These are phyloP conservation scores for Ganoderma sinense DNA, from an alignment of 1,284 basidiomycete species.

Conservation along the genomic window DNA sequence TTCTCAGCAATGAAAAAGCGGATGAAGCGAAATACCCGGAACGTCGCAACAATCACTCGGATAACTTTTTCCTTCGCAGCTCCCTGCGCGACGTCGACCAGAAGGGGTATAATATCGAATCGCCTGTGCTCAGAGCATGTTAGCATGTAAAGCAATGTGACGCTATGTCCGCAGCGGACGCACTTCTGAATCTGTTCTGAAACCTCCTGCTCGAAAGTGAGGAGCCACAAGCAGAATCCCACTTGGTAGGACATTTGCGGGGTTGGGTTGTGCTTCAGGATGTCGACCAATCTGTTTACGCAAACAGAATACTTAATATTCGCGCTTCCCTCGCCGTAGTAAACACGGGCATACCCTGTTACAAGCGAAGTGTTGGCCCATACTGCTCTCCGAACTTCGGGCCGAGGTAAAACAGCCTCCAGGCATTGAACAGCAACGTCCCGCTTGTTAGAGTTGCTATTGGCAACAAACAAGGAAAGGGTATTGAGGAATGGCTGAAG, in stretches of 20 bases:
- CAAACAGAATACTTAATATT: neutral
- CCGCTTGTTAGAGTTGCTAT: conserved; percentile 71
- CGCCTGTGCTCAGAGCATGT: conserved; percentile 56
- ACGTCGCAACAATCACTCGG: conserved; percentile 93
- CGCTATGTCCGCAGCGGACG: conserved; percentile 4
- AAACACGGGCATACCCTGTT: conserved; percentile 55
- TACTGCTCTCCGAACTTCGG: conserved; percentile 77
- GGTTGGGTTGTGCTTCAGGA: conserved; percentile 75
- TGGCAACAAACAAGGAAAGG: conserved; percentile 71
- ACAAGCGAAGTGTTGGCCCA: conserved; percentile 77
- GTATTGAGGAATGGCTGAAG: conserved; percentile 74
- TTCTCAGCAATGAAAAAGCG: neutral
- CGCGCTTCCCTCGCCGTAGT: neutral
- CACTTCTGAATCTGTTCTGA: conserved; percentile 84
- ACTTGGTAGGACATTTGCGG: conserved; percentile 98
- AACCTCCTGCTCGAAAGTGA: conserved; percentile 89
- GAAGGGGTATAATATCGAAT: conserved; percentile 89
- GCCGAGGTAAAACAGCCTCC: conserved; percentile 84
- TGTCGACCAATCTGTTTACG: conserved; percentile 73
- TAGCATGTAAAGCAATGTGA: neutral
- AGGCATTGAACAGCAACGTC: conserved; percentile 93
- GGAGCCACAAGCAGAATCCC: conserved; percentile 91
- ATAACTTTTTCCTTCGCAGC: conserved; percentile 99
- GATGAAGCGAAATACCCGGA: conserved; percentile 60
- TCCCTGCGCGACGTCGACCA: conserved; percentile 86